Evolutionary conservation across 169 alveolate species (phyloP).

Genomic region (Plasmodium reichenowi): DNA sequence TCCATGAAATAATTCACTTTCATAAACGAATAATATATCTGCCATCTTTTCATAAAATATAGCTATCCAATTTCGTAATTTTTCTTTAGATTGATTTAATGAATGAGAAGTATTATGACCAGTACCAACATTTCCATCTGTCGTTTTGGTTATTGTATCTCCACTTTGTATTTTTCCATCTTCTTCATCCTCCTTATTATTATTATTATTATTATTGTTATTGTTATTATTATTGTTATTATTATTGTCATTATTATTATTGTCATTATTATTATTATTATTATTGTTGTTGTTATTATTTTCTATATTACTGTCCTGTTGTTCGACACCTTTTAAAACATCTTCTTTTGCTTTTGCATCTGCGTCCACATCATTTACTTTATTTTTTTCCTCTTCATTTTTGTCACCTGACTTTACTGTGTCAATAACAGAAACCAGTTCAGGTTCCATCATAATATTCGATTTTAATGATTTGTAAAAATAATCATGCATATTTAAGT

Average conservation of each 20-base stretch:
- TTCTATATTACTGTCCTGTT: neutral
- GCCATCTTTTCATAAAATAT: constrained; percentile 93
- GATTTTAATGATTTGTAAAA: constrained; percentile 69
- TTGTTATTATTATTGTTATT: neutral
- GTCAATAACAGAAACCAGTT: constrained; percentile 9
- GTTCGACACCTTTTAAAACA: neutral
- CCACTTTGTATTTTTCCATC: neutral
- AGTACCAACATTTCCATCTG: constrained; percentile 36
- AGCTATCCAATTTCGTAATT: constrained; percentile 90
- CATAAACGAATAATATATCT: constrained; percentile 93
- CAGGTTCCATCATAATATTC: constrained; percentile 14
- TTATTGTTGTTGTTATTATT: neutral
- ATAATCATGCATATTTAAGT: constrained; percentile 87
- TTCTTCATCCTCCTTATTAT: neutral
- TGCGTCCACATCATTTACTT: neutral
- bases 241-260: neutral
- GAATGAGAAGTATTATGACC: constrained; percentile 60
- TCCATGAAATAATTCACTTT: constrained; percentile 95
- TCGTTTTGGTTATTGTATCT: constrained; percentile 8
- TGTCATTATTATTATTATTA: neutral
- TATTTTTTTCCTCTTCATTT: neutral
- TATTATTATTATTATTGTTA: neutral
- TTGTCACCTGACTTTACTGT: neutral
- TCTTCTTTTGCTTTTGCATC: neutral
- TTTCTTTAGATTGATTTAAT: constrained; percentile 85